A percentile compares a stretch with the other conserved stretches of the same genome.
Evolutionary conservation across 2,329 filamentous ascomycete genomes (phyloP).

Genomic region (Colletotrichum sp.): DNA sequence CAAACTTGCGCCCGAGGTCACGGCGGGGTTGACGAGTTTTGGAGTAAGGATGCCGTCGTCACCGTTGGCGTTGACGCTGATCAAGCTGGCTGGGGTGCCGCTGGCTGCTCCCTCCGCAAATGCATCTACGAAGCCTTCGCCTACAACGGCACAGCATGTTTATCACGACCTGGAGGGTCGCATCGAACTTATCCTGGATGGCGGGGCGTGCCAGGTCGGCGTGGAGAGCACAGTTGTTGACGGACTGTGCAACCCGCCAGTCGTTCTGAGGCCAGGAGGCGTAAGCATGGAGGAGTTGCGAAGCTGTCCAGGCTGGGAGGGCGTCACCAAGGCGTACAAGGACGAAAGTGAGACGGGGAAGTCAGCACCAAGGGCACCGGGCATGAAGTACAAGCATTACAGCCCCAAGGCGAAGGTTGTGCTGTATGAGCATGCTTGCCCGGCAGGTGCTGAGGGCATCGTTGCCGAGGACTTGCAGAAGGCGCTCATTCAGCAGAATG

Average conservation of each 20-base stretch:
- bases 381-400: slow-evolving; percentile 99
- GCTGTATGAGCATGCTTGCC: slow-evolving; percentile 70
- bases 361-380: slow-evolving; percentile 78
- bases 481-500: slow-evolving; percentile 20
- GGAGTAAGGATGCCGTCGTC: slow-evolving; percentile 89
- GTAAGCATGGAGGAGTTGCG: slow-evolving; percentile 82
- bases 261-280: slow-evolving; percentile 85
- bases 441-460: slow-evolving; percentile 38
- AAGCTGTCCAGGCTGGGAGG: slow-evolving; percentile 79
- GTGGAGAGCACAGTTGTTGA: slow-evolving; percentile 98
- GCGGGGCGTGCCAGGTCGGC: slow-evolving; percentile 84
- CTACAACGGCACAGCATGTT: slow-evolving; percentile 90
- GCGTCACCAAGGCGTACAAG: slow-evolving; percentile 78
- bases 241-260: slow-evolving; percentile 80
- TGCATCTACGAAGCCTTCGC: slow-evolving; percentile 89
- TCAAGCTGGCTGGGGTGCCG: slow-evolving; percentile 77
- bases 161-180: slow-evolving; percentile 81
- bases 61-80: slow-evolving; percentile 85
- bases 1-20: slow-evolving; percentile 86
- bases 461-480: slow-evolving; percentile 36
- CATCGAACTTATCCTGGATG: slow-evolving; percentile 88
- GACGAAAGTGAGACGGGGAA: slow-evolving; percentile 73
- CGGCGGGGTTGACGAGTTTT: slow-evolving; percentile 83
- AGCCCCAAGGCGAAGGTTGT: slow-evolving; percentile 88
- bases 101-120: slow-evolving; percentile 94